Evolutionary conservation across 345 rosid genomes (phyloP).

Genomic region (Arabis hirsuta): DNA sequence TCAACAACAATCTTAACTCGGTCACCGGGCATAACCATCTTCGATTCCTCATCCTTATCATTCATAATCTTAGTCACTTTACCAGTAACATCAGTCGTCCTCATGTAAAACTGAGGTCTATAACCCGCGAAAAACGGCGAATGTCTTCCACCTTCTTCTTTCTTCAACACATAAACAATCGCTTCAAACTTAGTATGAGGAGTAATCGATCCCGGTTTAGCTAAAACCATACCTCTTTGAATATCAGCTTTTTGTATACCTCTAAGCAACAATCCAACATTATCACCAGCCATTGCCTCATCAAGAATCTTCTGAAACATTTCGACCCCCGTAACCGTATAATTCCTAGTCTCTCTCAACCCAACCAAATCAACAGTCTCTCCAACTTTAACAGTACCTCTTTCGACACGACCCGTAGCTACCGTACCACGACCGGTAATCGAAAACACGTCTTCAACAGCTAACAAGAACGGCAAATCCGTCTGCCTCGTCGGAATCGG

Average conservation of each 20-base stretch:
- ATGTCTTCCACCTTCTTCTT: conserved; percentile 93
- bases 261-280: conserved; percentile 82
- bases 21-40: conserved; percentile 96
- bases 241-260: conserved; percentile 83
- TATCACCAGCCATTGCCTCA: conserved; percentile 60
- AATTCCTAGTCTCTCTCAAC: conserved; percentile 67
- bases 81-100: conserved; percentile 89
- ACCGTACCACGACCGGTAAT: conserved; percentile 90
- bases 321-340: conserved; percentile 77
- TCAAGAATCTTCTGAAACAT: conserved; percentile 89
- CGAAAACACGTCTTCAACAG: conserved; percentile 81
- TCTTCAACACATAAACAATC: conserved; percentile 85
- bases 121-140: conserved; percentile 77
- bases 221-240: conserved; percentile 90
- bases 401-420: conserved; percentile 87
- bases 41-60: conserved; percentile 84
- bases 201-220: conserved; percentile 75
- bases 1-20: conserved; percentile 87
- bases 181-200: conserved; percentile 74
- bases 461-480: conserved; percentile 76
- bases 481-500: conserved; percentile 79
- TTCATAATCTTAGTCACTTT: conserved; percentile 73
- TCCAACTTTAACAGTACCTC: conserved; percentile 68
- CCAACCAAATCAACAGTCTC: conserved; percentile 81
- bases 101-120: conserved; percentile 92